Evolutionary conservation across 2,329 filamentous ascomycete species (phyloP).

Genomic region (Colletotrichum salicis): DNA sequence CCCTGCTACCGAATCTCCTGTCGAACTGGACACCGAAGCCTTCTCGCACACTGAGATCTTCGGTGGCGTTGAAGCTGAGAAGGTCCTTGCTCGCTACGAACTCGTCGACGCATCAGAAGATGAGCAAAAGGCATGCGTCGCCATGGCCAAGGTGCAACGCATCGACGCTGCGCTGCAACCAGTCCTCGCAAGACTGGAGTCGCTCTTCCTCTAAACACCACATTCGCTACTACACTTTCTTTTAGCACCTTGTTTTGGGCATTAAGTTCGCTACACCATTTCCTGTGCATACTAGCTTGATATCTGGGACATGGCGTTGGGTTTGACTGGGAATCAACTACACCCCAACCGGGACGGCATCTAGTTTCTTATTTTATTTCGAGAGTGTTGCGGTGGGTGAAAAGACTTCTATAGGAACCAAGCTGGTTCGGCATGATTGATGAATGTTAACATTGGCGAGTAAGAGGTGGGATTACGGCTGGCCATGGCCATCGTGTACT

Average conservation of each 20-base stretch:
- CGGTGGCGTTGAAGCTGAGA: constrained; percentile 69
- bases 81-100: constrained; percentile 70
- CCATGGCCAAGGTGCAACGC: constrained; percentile 62
- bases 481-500: constrained; percentile 20
- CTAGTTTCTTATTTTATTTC: constrained; percentile 7
- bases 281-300: constrained; percentile 36
- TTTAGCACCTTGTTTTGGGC: constrained; percentile 12
- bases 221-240: constrained; percentile 4
- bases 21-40: constrained; percentile 56
- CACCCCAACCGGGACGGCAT: constrained; percentile 31
- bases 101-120: constrained; percentile 70
- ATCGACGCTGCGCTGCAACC: constrained; percentile 55
- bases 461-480: constrained; percentile 16
- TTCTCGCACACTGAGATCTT: constrained; percentile 56
- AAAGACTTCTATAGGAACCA: constrained; percentile 31
- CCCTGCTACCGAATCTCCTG: constrained; percentile 40
- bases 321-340: constrained; percentile 22
- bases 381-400: constrained; percentile 19
- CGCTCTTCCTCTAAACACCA: constrained; percentile 18
- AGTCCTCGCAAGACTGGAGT: constrained; percentile 49
- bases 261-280: constrained; percentile 15
- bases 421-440: constrained; percentile 34
- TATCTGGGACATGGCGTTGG: constrained; percentile 33
- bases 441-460: constrained; percentile 28
- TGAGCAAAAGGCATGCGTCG: constrained; percentile 54